Evolutionary conservation across 23 red algal genomes (phyloP), one percentile per base, ranked within the genome.

Genomic region (Gracilaria gracilis): DNA sequence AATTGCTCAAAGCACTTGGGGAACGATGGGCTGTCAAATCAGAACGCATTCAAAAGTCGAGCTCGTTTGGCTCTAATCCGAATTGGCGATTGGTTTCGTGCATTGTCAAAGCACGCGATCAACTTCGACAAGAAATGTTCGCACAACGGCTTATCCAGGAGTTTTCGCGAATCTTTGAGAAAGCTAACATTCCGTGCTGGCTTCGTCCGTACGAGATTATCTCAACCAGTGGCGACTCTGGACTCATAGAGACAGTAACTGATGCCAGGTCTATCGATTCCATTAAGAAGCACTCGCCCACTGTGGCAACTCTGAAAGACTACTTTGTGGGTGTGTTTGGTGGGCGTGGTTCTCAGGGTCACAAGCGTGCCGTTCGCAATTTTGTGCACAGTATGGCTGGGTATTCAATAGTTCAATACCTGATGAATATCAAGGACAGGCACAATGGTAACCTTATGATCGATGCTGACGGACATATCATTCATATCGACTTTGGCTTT

Each of bases 361-460:
- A 93, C 58, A 94, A 91, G 85, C 88, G 91, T 31, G 97, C 97
- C 16, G 91, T 99, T 48, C 80, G 89, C 37, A 87, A 84, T 86
- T 99, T 99, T 92, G 91, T 94, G 24, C 91, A 95, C 29, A 93
- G 88, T 80, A 99, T 99, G 97, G 97, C 97, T 17, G 97, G 94
- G 0, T 99, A 99, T 73, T 96, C 97, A 4, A 70, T 99, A 32
- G 91, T 96, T 36, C 85, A 89, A 23, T 99, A 99, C 77, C 75
- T 99, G 37, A 59, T 99, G 79, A 91, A 95, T 35, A 94, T 99
- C 36, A 95, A 95, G 67, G 97, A 99, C 58, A 75, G 97, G 7
- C 97, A 99, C 86, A 99, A 99, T 78, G 97, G 97, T 23, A 99
- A 99, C 57, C 86, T 99, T 13, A 88, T 99, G 93, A 81, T 99